Percentiles rank a stretch among this genome's conserved stretches.
Evolutionary conservation across 2,329 filamentous ascomycete genomes (phyloP).

Genomic region (Daldinia sp.): DNA sequence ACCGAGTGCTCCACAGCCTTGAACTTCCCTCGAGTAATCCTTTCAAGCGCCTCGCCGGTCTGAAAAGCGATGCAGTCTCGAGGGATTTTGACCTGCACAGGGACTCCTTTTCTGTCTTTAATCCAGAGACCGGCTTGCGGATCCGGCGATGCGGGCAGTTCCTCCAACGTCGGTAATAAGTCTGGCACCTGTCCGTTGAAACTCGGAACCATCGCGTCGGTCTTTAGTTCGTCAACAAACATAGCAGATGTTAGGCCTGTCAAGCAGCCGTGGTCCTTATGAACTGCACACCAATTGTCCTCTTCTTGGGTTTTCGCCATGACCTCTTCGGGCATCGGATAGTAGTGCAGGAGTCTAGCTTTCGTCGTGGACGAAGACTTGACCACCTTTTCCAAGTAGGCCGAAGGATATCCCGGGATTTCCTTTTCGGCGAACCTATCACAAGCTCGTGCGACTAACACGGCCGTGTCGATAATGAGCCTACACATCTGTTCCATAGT

Average conservation of each 20-base stretch:
- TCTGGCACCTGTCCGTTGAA: slow-evolving; percentile 50
- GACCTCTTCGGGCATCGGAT: slow-evolving; percentile 68
- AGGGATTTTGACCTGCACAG: slow-evolving; percentile 93
- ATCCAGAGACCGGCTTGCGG: slow-evolving; percentile 93
- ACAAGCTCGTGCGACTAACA: slow-evolving; percentile 89
- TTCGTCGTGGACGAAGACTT: slow-evolving; percentile 89
- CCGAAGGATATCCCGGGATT: slow-evolving; percentile 78
- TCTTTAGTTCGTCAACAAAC: slow-evolving; percentile 83
- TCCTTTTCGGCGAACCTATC: slow-evolving; percentile 86
- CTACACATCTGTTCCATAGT: slow-evolving; percentile 81
- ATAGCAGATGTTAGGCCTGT: slow-evolving; percentile 95
- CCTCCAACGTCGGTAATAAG: slow-evolving; percentile 68
- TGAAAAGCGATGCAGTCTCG: slow-evolving; percentile 94
- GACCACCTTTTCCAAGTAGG: slow-evolving; percentile 89
- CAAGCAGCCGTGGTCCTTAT: slow-evolving; percentile 91
- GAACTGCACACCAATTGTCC: slow-evolving; percentile 95
- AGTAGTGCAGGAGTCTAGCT: slow-evolving; percentile 93
- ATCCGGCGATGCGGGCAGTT: slow-evolving; percentile 83
- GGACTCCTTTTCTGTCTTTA: slow-evolving; percentile 81
- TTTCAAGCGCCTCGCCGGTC: slow-evolving; percentile 90
- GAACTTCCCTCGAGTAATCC: slow-evolving; percentile 91
- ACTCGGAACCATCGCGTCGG: slow-evolving; percentile 52
- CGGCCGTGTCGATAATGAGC: slow-evolving; percentile 89
- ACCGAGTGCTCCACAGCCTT: slow-evolving; percentile 98
- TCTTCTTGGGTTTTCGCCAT: slow-evolving; percentile 61